phyloP scores from a whole-genome alignment of 192 early-diverging fungal genomes.

The Coemansia sp. region DNA sequence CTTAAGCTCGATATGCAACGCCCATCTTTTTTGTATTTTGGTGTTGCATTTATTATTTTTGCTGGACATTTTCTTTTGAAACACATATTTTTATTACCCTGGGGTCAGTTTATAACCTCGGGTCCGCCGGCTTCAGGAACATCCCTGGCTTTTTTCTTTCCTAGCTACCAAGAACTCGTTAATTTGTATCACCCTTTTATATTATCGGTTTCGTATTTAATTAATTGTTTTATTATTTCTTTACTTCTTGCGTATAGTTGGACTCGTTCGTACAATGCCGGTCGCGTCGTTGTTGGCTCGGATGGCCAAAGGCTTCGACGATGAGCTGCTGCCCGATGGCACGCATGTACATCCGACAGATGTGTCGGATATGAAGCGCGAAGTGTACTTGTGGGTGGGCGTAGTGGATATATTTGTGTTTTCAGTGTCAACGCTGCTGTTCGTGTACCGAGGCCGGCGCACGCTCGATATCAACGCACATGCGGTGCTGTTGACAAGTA shows the following conservation, averaged over 20 bases:
- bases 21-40: constrained; percentile 4
- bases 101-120: neutral
- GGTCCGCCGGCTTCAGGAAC: neutral
- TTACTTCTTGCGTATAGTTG: neutral
- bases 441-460: constrained; percentile 49
- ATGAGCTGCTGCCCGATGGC: constrained; percentile 35
- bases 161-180: neutral
- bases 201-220: neutral
- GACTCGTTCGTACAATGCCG: constrained; percentile 5
- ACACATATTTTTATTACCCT: neutral
- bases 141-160: neutral
- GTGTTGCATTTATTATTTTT: constrained; percentile 2
- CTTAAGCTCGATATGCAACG: constrained; percentile 4
- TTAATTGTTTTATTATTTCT: constrained; percentile 8
- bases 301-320: constrained; percentile 4
- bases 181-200: neutral
- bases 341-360: constrained; percentile 26
- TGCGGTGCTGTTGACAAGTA: constrained; percentile 49
- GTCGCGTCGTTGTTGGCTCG: constrained; percentile 2
- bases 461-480: constrained; percentile 47
- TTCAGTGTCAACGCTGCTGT: constrained; percentile 35
- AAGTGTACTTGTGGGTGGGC: constrained; percentile 49
- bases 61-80: neutral
- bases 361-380: constrained; percentile 17
- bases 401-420: constrained; percentile 48